Percentiles rank a stretch among this genome's conserved stretches.
These are phyloP conservation scores for Candida coleopterorum DNA, from an alignment of 805 yeast genomes.

Conservation along the genomic window DNA sequence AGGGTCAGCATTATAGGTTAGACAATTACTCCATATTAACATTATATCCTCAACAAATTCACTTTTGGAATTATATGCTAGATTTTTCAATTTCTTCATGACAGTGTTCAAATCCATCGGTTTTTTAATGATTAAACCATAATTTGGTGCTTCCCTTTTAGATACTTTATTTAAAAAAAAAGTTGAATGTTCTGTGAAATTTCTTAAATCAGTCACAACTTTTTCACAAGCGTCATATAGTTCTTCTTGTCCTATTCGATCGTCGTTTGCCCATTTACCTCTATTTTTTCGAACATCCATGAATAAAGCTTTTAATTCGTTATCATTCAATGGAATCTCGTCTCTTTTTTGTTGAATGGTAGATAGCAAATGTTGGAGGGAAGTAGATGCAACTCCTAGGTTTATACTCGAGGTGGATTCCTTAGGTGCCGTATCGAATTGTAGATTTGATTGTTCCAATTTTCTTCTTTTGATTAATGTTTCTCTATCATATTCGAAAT, in stretches of 20 bases:
- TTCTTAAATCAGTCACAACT: constrained; percentile 83
- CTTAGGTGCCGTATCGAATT: constrained; percentile 39
- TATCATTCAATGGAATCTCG: constrained; percentile 68
- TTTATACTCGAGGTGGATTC: constrained; percentile 18
- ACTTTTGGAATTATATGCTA: constrained; percentile 77
- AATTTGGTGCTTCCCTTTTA: constrained; percentile 96
- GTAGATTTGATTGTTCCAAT: constrained; percentile 75
- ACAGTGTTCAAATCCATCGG: constrained; percentile 98
- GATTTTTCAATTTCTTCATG: constrained; percentile 76
- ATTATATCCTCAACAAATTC: constrained; percentile 93
- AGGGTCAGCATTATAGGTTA: constrained; percentile 92
- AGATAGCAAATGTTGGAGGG: constrained; percentile 70
- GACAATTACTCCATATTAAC: constrained; percentile 93
- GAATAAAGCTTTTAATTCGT: constrained; percentile 77
- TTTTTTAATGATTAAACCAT: constrained; percentile 78
- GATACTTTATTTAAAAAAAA: constrained; percentile 95
- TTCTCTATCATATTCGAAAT: constrained; percentile 71
- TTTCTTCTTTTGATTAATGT: constrained; percentile 71
- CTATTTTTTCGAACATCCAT: constrained; percentile 92
- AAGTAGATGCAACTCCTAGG: constrained; percentile 32
- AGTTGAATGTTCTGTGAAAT: constrained; percentile 93
- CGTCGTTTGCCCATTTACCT: constrained; percentile 97
- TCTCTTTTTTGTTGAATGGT: constrained; percentile 78
- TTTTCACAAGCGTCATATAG: constrained; percentile 96
- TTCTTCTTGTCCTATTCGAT: constrained; percentile 94